Percentiles rank a stretch among this genome's conserved stretches.
Conservation (phyloP, 2,329 filamentous ascomycete species). For the Drechslera avenae region DNA sequence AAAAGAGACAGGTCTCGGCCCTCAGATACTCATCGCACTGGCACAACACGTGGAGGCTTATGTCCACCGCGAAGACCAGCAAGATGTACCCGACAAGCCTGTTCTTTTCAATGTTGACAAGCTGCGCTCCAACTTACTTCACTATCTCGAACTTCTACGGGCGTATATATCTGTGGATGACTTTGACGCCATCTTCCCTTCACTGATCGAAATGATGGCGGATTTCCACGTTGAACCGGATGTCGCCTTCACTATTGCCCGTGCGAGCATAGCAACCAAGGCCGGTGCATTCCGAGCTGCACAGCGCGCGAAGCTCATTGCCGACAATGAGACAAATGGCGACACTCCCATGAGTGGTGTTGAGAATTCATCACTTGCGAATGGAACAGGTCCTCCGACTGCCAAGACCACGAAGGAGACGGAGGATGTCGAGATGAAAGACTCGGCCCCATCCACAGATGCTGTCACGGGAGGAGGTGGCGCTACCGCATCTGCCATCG, state of each 20-base stretch:
- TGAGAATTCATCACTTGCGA: conserved; percentile 18
- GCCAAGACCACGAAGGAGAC: conserved; percentile 4
- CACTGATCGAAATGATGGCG: conserved; percentile 72
- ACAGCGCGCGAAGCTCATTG: conserved; percentile 28
- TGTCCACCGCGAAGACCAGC: conserved; percentile 73
- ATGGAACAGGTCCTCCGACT: conserved; percentile 10
- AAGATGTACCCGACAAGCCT: conserved; percentile 84
- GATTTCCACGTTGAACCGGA: conserved; percentile 80
- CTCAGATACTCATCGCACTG: conserved; percentile 84
- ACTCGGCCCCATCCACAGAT: conserved; percentile 23
- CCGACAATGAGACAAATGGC: conserved; percentile 50
- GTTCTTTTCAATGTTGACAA: conserved; percentile 88
- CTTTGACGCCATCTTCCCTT: conserved; percentile 79
- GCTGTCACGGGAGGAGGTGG: not conserved
- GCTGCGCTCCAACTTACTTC: conserved; percentile 80
- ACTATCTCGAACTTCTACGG: conserved; percentile 88
- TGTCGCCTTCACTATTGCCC: conserved; percentile 83
- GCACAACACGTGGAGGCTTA: conserved; percentile 90
- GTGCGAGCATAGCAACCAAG: conserved; percentile 67
- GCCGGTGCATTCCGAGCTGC: conserved; percentile 46
- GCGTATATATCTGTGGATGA: conserved; percentile 75
- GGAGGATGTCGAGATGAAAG: conserved; percentile 51
- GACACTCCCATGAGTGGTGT: conserved; percentile 53
- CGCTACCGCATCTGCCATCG: not conserved
- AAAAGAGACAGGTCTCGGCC: conserved; percentile 76